Evolutionary conservation across 1,139 yeast species (phyloP).

Genomic region (Magnusiomyces fungicola): DNA sequence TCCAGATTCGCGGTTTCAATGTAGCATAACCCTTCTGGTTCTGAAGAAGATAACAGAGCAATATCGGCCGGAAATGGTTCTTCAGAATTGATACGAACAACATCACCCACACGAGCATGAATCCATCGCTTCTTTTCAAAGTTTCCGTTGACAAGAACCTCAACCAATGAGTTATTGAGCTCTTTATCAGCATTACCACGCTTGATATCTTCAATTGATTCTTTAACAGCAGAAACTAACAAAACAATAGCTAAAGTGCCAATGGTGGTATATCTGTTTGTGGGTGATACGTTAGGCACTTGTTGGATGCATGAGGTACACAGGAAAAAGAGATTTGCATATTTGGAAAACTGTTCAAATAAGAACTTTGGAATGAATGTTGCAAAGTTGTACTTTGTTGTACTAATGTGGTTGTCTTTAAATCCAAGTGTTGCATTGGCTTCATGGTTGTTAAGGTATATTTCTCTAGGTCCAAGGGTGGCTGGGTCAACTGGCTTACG

Average conservation of each 20-base stretch:
- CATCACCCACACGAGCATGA: slow-evolving; percentile 84
- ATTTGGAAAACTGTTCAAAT: slow-evolving; percentile 94
- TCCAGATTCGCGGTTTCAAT: slow-evolving; percentile 96
- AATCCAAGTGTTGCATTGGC: slow-evolving; percentile 52
- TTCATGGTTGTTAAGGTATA: slow-evolving; percentile 53
- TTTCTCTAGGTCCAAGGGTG: slow-evolving; percentile 54
- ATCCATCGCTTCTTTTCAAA: slow-evolving; percentile 75
- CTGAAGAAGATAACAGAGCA: slow-evolving; percentile 78
- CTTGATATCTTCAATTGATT: slow-evolving; percentile 81
- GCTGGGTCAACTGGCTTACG: slow-evolving; percentile 31
- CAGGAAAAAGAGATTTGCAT: slow-evolving; percentile 89
- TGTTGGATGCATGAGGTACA: slow-evolving; percentile 94
- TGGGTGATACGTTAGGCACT: slow-evolving; percentile 94
- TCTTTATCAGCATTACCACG: slow-evolving; percentile 87
- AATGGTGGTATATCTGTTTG: slow-evolving; percentile 91
- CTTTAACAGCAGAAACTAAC: slow-evolving; percentile 86
- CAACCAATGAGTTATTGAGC: slow-evolving; percentile 69
- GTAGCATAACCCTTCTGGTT: slow-evolving; percentile 96
- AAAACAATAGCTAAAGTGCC: slow-evolving; percentile 83
- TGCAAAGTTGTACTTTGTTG: slow-evolving; percentile 93
- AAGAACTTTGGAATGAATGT: slow-evolving; percentile 92
- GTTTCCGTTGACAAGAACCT: slow-evolving; percentile 61
- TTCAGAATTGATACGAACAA: slow-evolving; percentile 75
- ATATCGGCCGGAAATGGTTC: slow-evolving; percentile 95
- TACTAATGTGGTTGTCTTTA: slow-evolving; percentile 80